phyloP scores from a whole-genome alignment of 257 asterid species.

The Solanum piurae region DNA sequence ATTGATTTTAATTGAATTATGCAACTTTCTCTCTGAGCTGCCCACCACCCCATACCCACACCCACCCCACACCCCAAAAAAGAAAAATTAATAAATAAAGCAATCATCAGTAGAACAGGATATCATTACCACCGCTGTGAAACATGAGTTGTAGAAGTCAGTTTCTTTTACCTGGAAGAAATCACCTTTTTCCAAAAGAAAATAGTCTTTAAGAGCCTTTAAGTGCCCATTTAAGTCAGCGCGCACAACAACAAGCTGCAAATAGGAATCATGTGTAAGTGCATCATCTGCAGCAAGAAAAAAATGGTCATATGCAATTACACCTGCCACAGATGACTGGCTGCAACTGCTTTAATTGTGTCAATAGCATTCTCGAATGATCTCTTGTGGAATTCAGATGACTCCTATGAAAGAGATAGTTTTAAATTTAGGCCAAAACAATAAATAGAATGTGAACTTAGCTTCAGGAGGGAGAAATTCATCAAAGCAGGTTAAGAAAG shows the following conservation, averaged over 20 bases:
- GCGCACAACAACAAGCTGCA: constrained; percentile 95
- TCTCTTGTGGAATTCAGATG: constrained; percentile 90
- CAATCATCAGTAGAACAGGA: not conserved
- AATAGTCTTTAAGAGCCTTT: constrained; percentile 96
- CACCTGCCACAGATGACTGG: constrained; percentile 99
- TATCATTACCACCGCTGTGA: not conserved
- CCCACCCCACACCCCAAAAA: not conserved
- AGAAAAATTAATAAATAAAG: no score
- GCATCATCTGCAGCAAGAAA: constrained; percentile 6
- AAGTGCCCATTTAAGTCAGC: constrained; percentile 99
- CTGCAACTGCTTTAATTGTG: constrained; percentile 88
- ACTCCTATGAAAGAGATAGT: constrained; percentile 41
- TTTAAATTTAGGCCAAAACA: not conserved
- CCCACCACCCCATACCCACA: not conserved
- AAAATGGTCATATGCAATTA: constrained; percentile 7
- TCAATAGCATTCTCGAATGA: constrained; percentile 75
- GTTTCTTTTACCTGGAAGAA: constrained; percentile 70
- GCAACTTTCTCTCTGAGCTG: not conserved
- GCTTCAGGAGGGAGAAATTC: constrained; percentile 2
- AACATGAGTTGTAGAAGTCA: not conserved
- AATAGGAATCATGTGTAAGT: constrained; percentile 12
- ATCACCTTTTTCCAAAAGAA: constrained; percentile 95
- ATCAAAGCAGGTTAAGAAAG: not conserved
- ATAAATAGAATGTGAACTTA: not conserved
- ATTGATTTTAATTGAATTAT: not conserved